A percentile compares a stretch with the other conserved stretches of the same genome.
Evolutionary conservation across 179 eudicot species (phyloP).

Genomic region (Corrigiola litoralis): DNA sequence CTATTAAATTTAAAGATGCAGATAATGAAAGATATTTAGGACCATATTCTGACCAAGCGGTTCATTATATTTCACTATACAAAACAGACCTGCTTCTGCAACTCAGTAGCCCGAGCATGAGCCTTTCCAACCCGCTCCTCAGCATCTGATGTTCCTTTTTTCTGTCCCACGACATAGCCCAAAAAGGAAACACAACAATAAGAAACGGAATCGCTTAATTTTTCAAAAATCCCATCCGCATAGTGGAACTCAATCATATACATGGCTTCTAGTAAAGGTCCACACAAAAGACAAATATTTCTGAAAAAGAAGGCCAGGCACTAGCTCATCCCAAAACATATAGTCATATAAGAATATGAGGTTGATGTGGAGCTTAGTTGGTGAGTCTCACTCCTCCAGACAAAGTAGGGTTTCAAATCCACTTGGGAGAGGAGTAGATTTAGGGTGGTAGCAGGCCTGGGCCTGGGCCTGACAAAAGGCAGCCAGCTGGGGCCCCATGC

Average conservation of each 20-base stretch:
- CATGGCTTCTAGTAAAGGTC: neutral
- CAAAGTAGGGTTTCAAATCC: too few relatives aligned
- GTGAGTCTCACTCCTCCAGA: too few relatives aligned
- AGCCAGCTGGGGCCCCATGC: too few relatives aligned
- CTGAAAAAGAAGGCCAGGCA: neutral
- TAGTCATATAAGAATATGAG: too few relatives aligned
- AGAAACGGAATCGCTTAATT: neutral
- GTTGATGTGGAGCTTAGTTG: too few relatives aligned
- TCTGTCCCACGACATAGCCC: conserved; percentile 29
- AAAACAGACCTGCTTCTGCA: conserved; percentile 57
- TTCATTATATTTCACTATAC: neutral
- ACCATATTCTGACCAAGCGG: neutral
- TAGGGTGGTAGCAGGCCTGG: too few relatives aligned
- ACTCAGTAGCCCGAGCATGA: conserved; percentile 53
- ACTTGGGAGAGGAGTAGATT: too few relatives aligned
- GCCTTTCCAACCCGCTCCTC: conserved; percentile 57
- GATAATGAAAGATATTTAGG: neutral
- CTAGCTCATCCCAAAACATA: too few relatives aligned
- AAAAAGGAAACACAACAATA: neutral
- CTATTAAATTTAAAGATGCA: conserved; percentile 20
- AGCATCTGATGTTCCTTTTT: conserved; percentile 54
- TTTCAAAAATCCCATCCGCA: neutral
- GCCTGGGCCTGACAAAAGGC: too few relatives aligned
- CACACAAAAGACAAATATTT: neutral
- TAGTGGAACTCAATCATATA: neutral